Evolutionary conservation across 768 basidiomycete genomes (phyloP).

Genomic region (Rhizopogon roseolus): DNA sequence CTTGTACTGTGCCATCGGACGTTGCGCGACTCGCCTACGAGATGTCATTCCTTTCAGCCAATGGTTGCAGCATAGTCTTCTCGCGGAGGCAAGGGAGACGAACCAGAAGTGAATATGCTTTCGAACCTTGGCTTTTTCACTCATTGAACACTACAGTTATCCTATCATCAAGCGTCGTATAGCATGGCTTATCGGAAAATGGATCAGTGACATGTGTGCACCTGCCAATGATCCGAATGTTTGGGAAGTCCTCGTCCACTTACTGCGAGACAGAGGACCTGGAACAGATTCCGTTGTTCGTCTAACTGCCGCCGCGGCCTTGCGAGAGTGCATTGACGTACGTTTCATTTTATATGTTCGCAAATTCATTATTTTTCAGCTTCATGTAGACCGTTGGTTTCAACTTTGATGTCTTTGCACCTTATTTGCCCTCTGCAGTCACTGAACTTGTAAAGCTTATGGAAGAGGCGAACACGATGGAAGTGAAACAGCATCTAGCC

Average conservation of each 20-base stretch:
- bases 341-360: constrained; percentile 23
- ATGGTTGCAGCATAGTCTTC: constrained; percentile 63
- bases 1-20: constrained; percentile 84
- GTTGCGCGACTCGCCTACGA: constrained; percentile 63
- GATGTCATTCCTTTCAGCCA: constrained; percentile 60
- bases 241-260: constrained; percentile 79
- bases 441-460: constrained; percentile 67
- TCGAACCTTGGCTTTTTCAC: neutral
- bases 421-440: constrained; percentile 58
- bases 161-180: constrained; percentile 93
- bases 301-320: constrained; percentile 73
- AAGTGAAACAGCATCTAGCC: constrained; percentile 74
- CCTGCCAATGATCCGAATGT: constrained; percentile 56
- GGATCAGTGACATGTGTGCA: constrained; percentile 67
- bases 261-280: constrained; percentile 62
- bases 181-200: constrained; percentile 91
- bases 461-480: constrained; percentile 67
- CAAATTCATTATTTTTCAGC: constrained; percentile 1
- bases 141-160: constrained; percentile 45
- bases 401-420: constrained; percentile 57
- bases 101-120: constrained; percentile 48
- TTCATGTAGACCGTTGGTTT: constrained; percentile 56
- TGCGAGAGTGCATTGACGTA: constrained; percentile 85
- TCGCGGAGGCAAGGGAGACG: constrained; percentile 52
- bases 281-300: constrained; percentile 84